These are phyloP conservation scores for Microdochium paspali DNA, from an alignment of 2,329 filamentous ascomycete species.

Conservation along the genomic window DNA sequence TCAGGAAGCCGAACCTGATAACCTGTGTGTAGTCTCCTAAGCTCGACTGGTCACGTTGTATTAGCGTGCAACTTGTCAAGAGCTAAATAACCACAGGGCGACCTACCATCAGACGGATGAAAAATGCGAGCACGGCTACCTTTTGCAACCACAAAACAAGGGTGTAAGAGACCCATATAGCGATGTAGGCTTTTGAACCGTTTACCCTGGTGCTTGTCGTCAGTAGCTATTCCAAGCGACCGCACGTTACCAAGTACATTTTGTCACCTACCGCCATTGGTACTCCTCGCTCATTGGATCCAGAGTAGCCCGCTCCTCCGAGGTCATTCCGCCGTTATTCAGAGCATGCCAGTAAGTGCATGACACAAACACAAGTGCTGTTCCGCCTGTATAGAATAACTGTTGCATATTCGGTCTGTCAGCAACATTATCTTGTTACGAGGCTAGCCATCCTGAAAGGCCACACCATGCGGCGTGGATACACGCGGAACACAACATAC, in stretches of 20 bases:
- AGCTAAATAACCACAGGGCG: slow-evolving; percentile 15
- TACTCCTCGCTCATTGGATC: slow-evolving; percentile 34
- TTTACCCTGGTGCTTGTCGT: slow-evolving; percentile 24
- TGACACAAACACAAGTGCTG: slow-evolving; percentile 39
- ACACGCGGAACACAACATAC: slow-evolving; percentile 22
- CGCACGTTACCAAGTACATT: background rate
- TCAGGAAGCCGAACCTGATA: slow-evolving; percentile 35
- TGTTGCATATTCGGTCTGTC: too few relatives aligned
- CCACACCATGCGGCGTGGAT: background rate
- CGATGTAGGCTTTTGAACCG: slow-evolving; percentile 47
- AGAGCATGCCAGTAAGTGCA: slow-evolving; percentile 38
- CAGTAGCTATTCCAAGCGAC: background rate
- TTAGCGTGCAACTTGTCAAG: slow-evolving; percentile 14
- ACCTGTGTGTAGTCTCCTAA: slow-evolving; percentile 21
- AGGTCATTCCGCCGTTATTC: slow-evolving; percentile 48
- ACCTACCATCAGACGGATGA: slow-evolving; percentile 37
- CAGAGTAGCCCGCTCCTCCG: slow-evolving; percentile 34
- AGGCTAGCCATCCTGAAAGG: too few relatives aligned
- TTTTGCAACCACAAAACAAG: slow-evolving; percentile 46
- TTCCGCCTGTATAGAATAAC: slow-evolving; percentile 33
- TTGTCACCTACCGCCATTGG: slow-evolving; percentile 17
- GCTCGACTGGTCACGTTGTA: slow-evolving; percentile 27
- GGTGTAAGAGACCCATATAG: slow-evolving; percentile 46
- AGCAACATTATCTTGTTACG: too few relatives aligned
- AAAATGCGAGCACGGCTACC: slow-evolving; percentile 45